These are phyloP conservation scores for Rubroshorea leprosula DNA, from an alignment of 345 rosid genomes.

Conservation along the genomic window DNA sequence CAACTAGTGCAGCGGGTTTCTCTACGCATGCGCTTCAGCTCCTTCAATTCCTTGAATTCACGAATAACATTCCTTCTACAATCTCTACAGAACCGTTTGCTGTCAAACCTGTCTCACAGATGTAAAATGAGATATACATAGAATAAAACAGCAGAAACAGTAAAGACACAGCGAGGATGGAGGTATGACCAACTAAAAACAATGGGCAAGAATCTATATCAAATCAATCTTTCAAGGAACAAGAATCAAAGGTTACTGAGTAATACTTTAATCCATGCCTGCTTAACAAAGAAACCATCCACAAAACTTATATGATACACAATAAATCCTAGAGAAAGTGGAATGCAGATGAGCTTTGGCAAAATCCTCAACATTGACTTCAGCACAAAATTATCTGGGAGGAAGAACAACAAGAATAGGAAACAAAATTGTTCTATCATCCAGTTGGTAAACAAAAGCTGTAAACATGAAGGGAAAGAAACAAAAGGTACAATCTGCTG, in stretches of 20 bases:
- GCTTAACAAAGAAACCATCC: neutral
- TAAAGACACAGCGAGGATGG: neutral
- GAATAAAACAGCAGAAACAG: neutral
- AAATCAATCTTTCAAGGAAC: neutral
- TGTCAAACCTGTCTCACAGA: slow-evolving; percentile 65
- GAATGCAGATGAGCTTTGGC: neutral
- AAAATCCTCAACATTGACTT: neutral
- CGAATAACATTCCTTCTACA: slow-evolving; percentile 90
- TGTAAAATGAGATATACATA: neutral
- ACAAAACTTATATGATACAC: neutral
- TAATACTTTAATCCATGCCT: neutral
- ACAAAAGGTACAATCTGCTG: neutral
- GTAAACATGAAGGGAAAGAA: neutral
- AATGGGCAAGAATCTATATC: neutral
- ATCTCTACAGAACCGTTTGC: slow-evolving; percentile 97
- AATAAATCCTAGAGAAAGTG: neutral
- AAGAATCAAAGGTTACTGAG: neutral
- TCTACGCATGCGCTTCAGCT: slow-evolving; percentile 79
- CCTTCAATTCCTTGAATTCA: slow-evolving; percentile 94
- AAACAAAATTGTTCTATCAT: neutral
- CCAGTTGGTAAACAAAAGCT: neutral
- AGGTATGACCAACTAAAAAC: neutral
- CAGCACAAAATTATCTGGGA: neutral
- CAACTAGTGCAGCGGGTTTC: slow-evolving; percentile 84
- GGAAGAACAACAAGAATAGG: neutral